Percentiles rank a stretch among this genome's conserved stretches.
Evolutionary conservation across 805 yeast genomes (phyloP).

Genomic region (Helenozyma baotianmanensis): DNA sequence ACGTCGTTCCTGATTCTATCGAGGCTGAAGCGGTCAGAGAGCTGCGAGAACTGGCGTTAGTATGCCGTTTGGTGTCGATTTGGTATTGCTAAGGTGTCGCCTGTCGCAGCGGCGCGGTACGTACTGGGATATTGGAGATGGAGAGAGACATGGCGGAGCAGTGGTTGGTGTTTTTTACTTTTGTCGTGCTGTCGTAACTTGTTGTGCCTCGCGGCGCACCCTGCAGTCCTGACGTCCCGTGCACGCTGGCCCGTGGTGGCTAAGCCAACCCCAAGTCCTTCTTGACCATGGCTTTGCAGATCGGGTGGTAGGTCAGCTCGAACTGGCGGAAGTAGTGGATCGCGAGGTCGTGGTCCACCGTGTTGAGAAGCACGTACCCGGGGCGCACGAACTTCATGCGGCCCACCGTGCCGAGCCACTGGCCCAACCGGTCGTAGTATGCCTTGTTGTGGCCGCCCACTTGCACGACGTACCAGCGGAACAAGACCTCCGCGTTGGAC

Average conservation of each 20-base stretch:
- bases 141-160: conserved; percentile 21
- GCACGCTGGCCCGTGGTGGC: too few relatives aligned
- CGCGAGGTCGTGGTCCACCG: conserved; percentile 65
- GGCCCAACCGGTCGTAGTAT: conserved; percentile 54
- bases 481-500: conserved; percentile 74
- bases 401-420: conserved; percentile 88
- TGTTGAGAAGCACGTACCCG: conserved; percentile 61
- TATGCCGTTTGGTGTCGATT: too few relatives aligned
- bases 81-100: too few relatives aligned
- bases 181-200: neutral
- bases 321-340: conserved; percentile 56
- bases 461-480: conserved; percentile 71
- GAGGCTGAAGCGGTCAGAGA: conserved; percentile 19
- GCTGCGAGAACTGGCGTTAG: conserved; percentile 4
- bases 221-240: too few relatives aligned
- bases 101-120: conserved; percentile 13
- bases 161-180: neutral
- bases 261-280: conserved; percentile 60
- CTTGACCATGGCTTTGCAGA: conserved; percentile 74
- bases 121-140: conserved; percentile 36
- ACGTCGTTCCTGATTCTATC: conserved; percentile 22
- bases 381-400: conserved; percentile 95
- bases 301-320: conserved; percentile 72
- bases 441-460: conserved; percentile 47
- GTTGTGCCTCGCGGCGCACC: too few relatives aligned